Evolutionary conservation across 1,139 yeast species (phyloP).

Genomic region (Scheffersomyces segobiensis): DNA sequence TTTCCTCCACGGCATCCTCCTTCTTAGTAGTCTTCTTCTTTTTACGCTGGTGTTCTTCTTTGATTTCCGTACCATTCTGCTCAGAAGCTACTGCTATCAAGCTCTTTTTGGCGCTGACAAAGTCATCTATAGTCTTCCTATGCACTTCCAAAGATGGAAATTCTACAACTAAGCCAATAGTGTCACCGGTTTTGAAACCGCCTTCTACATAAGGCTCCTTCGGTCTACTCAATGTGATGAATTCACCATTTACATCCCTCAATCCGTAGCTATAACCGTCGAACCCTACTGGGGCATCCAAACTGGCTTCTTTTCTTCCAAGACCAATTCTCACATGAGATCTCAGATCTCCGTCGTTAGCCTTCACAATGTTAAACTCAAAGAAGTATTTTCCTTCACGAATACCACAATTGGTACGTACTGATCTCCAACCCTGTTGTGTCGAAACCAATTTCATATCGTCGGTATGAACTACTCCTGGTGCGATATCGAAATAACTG

Average conservation of each 20-base stretch:
- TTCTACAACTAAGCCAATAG: slow-evolving; percentile 74
- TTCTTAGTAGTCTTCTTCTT: slow-evolving; percentile 15
- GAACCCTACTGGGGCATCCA: slow-evolving; percentile 95
- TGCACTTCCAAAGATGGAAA: slow-evolving; percentile 60
- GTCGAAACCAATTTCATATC: slow-evolving; percentile 51
- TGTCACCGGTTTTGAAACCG: slow-evolving; percentile 74
- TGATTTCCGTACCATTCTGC: slow-evolving; percentile 6
- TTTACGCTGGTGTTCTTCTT: slow-evolving; percentile 15
- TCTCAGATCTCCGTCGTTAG: slow-evolving; percentile 33
- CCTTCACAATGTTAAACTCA: slow-evolving; percentile 62
- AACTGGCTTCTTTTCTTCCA: slow-evolving; percentile 79
- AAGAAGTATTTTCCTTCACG: slow-evolving; percentile 81
- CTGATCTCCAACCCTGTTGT: slow-evolving; percentile 77
- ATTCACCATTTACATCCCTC: slow-evolving; percentile 79
- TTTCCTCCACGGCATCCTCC: slow-evolving; percentile 16
- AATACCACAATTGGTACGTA: slow-evolving; percentile 72
- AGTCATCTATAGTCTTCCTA: slow-evolving; percentile 23
- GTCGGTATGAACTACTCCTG: slow-evolving; percentile 52
- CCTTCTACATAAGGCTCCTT: slow-evolving; percentile 37
- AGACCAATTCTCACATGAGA: slow-evolving; percentile 81
- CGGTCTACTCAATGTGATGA: slow-evolving; percentile 74
- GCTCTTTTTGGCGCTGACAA: slow-evolving; percentile 17
- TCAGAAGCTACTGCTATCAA: not conserved
- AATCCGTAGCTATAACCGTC: slow-evolving; percentile 94
- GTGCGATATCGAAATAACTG: slow-evolving; percentile 72